Evolutionary conservation across 371 early-diverging fungal genomes (phyloP).

Genomic region (Mucor plumbeus): DNA sequence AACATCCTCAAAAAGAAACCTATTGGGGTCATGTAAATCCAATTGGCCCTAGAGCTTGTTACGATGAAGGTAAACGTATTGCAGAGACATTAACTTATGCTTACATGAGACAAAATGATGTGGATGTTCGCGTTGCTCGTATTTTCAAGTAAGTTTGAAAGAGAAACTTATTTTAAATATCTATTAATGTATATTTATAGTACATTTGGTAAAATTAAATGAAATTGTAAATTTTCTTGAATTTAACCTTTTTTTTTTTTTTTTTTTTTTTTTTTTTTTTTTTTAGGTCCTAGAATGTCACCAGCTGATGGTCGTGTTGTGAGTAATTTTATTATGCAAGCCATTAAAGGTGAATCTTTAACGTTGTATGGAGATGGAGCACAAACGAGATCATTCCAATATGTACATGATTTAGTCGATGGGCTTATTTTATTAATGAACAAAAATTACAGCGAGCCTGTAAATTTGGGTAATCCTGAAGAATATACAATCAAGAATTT

Average conservation of each 20-base stretch:
- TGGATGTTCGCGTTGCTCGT: conserved; percentile 86
- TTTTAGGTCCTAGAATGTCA: conserved; percentile 84
- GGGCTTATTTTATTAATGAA: conserved; percentile 85
- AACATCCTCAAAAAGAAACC: conserved; percentile 86
- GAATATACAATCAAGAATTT: conserved; percentile 85
- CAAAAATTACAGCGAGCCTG: conserved; percentile 71
- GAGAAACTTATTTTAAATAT: conserved; percentile 17
- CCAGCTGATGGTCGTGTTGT: conserved; percentile 89
- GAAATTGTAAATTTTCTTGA: neutral
- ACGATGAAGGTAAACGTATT: conserved; percentile 91
- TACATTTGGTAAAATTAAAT: conserved; percentile 25
- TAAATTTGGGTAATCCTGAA: conserved; percentile 89
- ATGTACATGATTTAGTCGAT: conserved; percentile 88
- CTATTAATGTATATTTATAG: conserved; percentile 13
- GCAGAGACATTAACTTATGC: conserved; percentile 88
- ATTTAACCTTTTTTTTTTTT: neutral
- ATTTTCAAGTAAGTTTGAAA: conserved; percentile 72
- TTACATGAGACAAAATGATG: conserved; percentile 79
- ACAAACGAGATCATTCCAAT: conserved; percentile 90
- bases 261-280: neutral
- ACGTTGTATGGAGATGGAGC: conserved; percentile 86
- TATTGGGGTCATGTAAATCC: conserved; percentile 93
- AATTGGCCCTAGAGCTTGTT: conserved; percentile 85
- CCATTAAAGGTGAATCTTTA: conserved; percentile 75
- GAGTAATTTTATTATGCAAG: conserved; percentile 91